These are phyloP conservation scores for Kazachstania psychrophila DNA, from an alignment of 805 yeast species.

Conservation along the genomic window DNA sequence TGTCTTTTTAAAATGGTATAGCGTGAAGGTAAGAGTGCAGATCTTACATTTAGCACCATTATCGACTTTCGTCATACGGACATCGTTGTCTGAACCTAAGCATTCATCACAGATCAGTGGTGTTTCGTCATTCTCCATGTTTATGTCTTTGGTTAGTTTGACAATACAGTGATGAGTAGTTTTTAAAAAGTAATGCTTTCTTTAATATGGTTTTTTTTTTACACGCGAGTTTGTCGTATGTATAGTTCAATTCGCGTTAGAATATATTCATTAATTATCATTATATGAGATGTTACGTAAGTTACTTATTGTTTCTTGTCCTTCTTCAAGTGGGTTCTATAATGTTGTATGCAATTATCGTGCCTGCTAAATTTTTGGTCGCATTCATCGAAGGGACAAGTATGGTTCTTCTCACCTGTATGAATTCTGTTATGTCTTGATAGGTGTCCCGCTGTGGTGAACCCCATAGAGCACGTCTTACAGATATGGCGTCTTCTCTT, in stretches of 20 bases:
- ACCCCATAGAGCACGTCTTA: constrained; percentile 31
- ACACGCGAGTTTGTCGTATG: too few species aligned
- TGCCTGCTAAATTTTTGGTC: constrained; percentile 79
- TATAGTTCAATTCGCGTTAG: too few species aligned
- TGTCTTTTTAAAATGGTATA: constrained; percentile 46
- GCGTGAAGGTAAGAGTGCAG: constrained; percentile 78
- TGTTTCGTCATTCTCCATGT: background rate
- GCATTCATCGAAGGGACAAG: constrained; percentile 75
- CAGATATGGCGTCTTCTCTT: constrained; percentile 21
- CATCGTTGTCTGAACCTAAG: constrained; percentile 39
- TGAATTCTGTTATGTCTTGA: constrained; percentile 85
- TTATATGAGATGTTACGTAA: too few species aligned
- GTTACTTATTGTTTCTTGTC: too few species aligned
- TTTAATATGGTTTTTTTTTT: too few species aligned
- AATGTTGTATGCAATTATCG: constrained; percentile 91
- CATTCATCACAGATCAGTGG: constrained; percentile 55
- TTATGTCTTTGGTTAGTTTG: too few species aligned
- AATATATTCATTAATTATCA: too few species aligned
- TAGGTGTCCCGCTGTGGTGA: constrained; percentile 85
- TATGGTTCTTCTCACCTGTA: constrained; percentile 82
- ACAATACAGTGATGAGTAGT: too few species aligned
- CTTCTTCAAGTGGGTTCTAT: constrained; percentile 62
- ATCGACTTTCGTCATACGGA: constrained; percentile 56
- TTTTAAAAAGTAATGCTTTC: too few species aligned
- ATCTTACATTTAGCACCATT: constrained; percentile 76